A percentile compares a stretch with the other conserved stretches of the same genome.
Evolutionary conservation across 129 eudicot species (phyloP).

Genomic region (Apium graveolens): DNA sequence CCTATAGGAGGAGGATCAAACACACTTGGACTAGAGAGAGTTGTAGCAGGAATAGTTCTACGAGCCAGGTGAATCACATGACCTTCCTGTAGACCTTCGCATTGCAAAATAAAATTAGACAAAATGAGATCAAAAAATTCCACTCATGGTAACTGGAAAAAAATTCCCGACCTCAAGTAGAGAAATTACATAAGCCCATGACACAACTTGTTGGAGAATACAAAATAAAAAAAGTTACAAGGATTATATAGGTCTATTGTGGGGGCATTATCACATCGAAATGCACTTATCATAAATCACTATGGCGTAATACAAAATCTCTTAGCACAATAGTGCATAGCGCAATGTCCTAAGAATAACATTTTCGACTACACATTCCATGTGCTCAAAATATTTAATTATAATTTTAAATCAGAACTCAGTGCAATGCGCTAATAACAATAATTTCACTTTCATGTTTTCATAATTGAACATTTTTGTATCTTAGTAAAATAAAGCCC

Average conservation of each 20-base stretch:
- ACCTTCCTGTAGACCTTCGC: background rate
- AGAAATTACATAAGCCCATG: slow-evolving; percentile 23
- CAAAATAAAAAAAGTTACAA: no score
- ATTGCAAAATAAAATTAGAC: background rate
- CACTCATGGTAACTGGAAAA: background rate
- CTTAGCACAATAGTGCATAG: no score
- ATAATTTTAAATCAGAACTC: background rate
- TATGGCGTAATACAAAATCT: no score
- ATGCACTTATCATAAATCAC: no score
- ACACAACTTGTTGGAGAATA: background rate
- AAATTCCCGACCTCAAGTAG: background rate
- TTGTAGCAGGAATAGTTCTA: background rate
- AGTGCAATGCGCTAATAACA: background rate
- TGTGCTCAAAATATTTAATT: no score
- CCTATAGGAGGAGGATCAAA: slow-evolving; percentile 17
- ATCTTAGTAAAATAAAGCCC: background rate
- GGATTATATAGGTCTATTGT: background rate
- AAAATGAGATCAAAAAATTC: background rate
- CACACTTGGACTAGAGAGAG: slow-evolving; percentile 8
- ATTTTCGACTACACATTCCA: background rate
- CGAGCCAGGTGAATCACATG: background rate
- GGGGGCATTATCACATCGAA: no score
- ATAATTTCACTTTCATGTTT: background rate
- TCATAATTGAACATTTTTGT: no score
- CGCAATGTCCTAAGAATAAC: background rate